Evolutionary conservation across 352 stramenopile genomes (phyloP).

Genomic region (Pythium periplocum): DNA sequence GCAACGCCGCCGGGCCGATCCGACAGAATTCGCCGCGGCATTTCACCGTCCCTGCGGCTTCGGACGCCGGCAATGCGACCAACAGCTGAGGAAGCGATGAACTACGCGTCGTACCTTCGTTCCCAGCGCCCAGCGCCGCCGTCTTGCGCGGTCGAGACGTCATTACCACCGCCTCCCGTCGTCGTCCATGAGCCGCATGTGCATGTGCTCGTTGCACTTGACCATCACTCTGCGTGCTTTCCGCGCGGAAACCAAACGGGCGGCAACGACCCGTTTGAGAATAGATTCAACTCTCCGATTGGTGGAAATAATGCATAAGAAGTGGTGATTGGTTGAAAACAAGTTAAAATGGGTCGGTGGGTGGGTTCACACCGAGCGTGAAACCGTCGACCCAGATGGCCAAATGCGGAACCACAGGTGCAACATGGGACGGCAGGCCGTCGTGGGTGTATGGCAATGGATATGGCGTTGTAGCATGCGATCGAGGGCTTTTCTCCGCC

Average conservation of each 20-base stretch:
- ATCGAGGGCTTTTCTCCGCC: too few relatives aligned
- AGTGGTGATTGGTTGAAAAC: conserved; percentile 6
- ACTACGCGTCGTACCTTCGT: conserved; percentile 15
- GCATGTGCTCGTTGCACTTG: too few relatives aligned
- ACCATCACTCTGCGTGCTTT: too few relatives aligned
- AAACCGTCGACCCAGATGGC: too few relatives aligned
- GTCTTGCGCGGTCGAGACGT: too few relatives aligned
- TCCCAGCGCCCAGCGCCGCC: not conserved
- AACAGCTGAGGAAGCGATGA: conserved; percentile 44
- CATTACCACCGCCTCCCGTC: too few relatives aligned
- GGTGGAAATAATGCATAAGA: conserved; percentile 1
- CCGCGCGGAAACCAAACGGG: not conserved
- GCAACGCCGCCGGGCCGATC: conserved; percentile 21
- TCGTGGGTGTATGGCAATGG: too few relatives aligned
- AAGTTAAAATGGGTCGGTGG: not conserved
- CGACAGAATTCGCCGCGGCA: conserved; percentile 72
- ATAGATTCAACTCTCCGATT: conserved; percentile 4
- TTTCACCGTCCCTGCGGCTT: conserved; percentile 11
- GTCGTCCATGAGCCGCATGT: too few relatives aligned
- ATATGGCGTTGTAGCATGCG: too few relatives aligned
- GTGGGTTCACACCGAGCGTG: too few relatives aligned
- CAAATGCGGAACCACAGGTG: too few relatives aligned
- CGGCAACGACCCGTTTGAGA: conserved; percentile 1
- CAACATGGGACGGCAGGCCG: too few relatives aligned
- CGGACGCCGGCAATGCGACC: conserved; percentile 1